These are phyloP conservation scores for Neurospora sp. DNA, from an alignment of 495 filamentous ascomycete species.

Conservation along the genomic window DNA sequence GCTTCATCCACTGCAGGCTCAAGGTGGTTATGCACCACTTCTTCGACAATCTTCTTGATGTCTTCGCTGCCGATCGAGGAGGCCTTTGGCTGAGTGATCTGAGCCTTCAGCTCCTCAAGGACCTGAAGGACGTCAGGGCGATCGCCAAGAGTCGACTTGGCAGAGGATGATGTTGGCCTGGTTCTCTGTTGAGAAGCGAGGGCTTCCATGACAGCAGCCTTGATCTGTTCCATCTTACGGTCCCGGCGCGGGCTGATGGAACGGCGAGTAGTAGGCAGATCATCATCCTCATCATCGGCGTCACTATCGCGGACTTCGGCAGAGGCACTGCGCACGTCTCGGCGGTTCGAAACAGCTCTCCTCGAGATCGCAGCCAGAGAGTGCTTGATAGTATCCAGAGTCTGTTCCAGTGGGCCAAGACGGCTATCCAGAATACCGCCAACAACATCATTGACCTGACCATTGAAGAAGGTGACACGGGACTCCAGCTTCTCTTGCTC, in stretches of 20 bases:
- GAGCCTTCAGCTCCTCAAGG: conserved; percentile 39
- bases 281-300: conserved; percentile 90
- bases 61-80: conserved; percentile 44
- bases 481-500: conserved; percentile 73
- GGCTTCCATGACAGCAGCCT: conserved; percentile 67
- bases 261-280: conserved; percentile 47
- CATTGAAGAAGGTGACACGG: conserved; percentile 72
- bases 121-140: conserved; percentile 26
- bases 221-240: conserved; percentile 74
- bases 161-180: conserved; percentile 12
- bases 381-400: conserved; percentile 64
- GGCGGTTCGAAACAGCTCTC: conserved; percentile 34
- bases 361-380: conserved; percentile 41
- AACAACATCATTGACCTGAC: conserved; percentile 75
- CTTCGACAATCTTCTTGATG: conserved; percentile 48
- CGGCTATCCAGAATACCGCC: conserved; percentile 66
- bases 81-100: conserved; percentile 33
- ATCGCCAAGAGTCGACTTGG: conserved; percentile 6
- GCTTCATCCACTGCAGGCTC: conserved; percentile 19
- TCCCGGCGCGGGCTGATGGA: conserved; percentile 60
- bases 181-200: conserved; percentile 49
- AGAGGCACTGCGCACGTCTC: conserved; percentile 47
- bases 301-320: conserved; percentile 67
- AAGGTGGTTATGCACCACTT: conserved; percentile 43
- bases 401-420: conserved; percentile 67